Percentiles rank a stretch among this genome's conserved stretches.
Conservation (phyloP, 2,329 filamentous ascomycete species). For the Fusarium cicatricum region DNA sequence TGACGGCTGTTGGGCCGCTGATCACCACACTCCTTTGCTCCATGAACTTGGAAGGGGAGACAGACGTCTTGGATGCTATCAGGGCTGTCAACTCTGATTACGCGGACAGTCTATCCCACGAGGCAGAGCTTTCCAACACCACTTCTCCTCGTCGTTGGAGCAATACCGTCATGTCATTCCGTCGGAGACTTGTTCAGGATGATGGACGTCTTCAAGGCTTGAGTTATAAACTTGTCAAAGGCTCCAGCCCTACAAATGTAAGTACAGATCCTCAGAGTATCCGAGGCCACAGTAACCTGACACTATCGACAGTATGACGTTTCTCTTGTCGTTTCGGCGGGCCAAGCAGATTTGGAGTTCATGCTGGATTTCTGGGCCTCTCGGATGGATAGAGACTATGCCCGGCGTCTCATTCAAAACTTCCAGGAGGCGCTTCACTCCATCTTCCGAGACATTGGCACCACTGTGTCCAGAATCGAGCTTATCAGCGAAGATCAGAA, state of each 20-base stretch:
- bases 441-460: conserved; percentile 1
- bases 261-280: background rate
- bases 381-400: background rate
- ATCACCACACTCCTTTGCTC: no score
- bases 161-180: background rate
- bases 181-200: background rate
- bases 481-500: background rate
- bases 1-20: no score
- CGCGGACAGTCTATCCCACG: no score
- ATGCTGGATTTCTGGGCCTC: background rate
- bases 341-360: background rate
- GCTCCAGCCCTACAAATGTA: background rate
- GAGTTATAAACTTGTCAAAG: background rate
- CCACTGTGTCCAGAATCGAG: background rate
- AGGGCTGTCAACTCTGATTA: no score
- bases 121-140: background rate
- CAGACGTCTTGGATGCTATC: no score
- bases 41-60: no score
- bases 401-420: background rate
- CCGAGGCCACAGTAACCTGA: background rate
- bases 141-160: conserved; percentile 1
- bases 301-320: background rate
- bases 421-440: background rate
- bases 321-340: background rate
- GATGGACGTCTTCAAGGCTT: background rate